Evolutionary conservation across 1,139 yeast genomes (phyloP).

Genomic region (Kodamaea plutei): DNA sequence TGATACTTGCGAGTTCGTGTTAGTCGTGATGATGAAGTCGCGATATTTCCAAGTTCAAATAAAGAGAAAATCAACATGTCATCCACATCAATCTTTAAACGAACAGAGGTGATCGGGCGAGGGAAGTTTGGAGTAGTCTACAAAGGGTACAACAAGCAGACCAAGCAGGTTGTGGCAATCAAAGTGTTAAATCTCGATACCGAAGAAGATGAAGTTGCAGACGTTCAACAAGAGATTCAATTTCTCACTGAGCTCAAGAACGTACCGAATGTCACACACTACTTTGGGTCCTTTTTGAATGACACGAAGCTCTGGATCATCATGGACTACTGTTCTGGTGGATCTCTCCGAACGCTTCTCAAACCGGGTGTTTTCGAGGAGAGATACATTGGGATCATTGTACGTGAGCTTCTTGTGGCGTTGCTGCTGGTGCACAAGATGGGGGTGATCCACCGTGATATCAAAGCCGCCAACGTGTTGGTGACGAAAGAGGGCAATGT

Average conservation of each 20-base stretch:
- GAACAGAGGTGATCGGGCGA: constrained; percentile 89
- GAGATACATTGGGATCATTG: constrained; percentile 71
- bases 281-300: constrained; percentile 80
- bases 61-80: too few relatives aligned
- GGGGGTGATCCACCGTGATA: constrained; percentile 92
- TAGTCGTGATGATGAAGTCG: too few relatives aligned
- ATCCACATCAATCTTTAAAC: constrained; percentile 50
- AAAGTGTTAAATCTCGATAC: constrained; percentile 91
- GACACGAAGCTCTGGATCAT: constrained; percentile 95
- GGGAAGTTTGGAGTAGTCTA: constrained; percentile 98
- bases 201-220: constrained; percentile 89
- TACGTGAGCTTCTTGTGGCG: constrained; percentile 77
- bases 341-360: constrained; percentile 81
- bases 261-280: constrained; percentile 88
- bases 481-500: constrained; percentile 87
- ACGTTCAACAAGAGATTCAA: constrained; percentile 90
- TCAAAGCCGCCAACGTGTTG: constrained; percentile 92
- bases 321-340: constrained; percentile 98
- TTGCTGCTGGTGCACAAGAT: constrained; percentile 77
- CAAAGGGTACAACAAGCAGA: constrained; percentile 64
- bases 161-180: constrained; percentile 83
- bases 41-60: too few relatives aligned
- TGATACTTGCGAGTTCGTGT: too few relatives aligned
- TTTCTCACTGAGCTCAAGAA: constrained; percentile 77
- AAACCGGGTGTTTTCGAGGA: constrained; percentile 90